Percentiles rank a stretch among this genome's conserved stretches.
phyloP scores from a whole-genome alignment of 2,329 filamentous ascomycete genomes.

The Sporothrix protearum region DNA sequence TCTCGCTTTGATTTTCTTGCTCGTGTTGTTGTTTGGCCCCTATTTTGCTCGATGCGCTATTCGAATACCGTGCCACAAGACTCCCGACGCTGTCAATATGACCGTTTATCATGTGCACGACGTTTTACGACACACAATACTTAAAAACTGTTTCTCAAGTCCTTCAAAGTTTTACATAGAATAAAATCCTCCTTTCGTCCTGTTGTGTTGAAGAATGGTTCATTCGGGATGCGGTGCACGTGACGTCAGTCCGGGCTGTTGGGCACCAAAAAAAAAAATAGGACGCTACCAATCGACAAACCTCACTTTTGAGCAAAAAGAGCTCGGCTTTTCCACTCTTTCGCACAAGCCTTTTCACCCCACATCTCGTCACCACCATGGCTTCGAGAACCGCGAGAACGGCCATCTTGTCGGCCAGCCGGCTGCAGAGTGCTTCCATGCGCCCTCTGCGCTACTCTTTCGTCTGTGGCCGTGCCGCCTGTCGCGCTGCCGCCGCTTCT shows the following conservation, averaged over 20 bases:
- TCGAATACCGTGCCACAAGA: not conserved
- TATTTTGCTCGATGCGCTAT: not conserved
- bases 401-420: not conserved
- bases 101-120: too few relatives aligned
- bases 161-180: not conserved
- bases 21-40: not conserved
- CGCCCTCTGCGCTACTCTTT: not conserved
- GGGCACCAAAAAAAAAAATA: slow-evolving; percentile 1
- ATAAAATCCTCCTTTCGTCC: not conserved
- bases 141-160: too few relatives aligned
- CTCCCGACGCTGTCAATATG: too few relatives aligned
- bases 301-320: not conserved
- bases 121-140: too few relatives aligned
- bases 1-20: not conserved
- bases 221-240: not conserved
- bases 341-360: not conserved
- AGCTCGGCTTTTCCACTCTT: not conserved
- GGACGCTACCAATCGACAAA: not conserved
- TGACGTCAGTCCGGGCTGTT: not conserved
- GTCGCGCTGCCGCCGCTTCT: not conserved
- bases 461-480: not conserved
- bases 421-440: slow-evolving; percentile 14
- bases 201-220: not conserved
- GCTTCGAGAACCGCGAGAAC: not conserved
- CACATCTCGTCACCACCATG: not conserved